A percentile compares a stretch with the other conserved stretches of the same genome.
These are phyloP conservation scores for Raphanus sativus DNA, from an alignment of 345 rosid genomes.

Conservation along the genomic window DNA sequence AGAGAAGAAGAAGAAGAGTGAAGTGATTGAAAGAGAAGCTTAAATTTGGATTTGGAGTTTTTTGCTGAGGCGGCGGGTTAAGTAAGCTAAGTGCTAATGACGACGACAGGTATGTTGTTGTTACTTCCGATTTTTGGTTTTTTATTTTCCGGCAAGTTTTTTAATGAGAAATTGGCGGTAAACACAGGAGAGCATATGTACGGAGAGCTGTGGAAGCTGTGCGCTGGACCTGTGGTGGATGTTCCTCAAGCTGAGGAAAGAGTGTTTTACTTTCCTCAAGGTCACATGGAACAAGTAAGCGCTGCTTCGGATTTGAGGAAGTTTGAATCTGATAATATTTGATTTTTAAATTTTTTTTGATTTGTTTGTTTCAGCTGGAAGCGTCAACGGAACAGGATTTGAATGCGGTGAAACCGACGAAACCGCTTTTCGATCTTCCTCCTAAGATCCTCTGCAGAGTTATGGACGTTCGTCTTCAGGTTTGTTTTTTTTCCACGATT, in stretches of 20 bases:
- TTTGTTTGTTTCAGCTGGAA: slow-evolving; percentile 53
- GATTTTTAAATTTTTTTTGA: neutral
- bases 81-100: slow-evolving; percentile 41
- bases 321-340: neutral
- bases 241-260: slow-evolving; percentile 59
- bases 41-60: neutral
- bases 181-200: slow-evolving; percentile 48
- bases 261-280: slow-evolving; percentile 93
- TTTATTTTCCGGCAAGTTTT: neutral
- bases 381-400: slow-evolving; percentile 81
- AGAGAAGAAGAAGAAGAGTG: too few relatives aligned
- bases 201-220: slow-evolving; percentile 77
- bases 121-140: neutral
- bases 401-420: slow-evolving; percentile 49
- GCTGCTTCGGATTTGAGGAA: too few relatives aligned
- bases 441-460: slow-evolving; percentile 85
- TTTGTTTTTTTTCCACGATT: neutral
- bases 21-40: neutral
- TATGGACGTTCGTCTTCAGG: slow-evolving; percentile 70
- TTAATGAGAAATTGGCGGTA: neutral
- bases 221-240: slow-evolving; percentile 85
- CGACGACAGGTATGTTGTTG: slow-evolving; percentile 46
- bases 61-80: too few relatives aligned
- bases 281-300: slow-evolving; percentile 91
- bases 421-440: slow-evolving; percentile 63